A percentile compares a stretch with the other conserved stretches of the same genome.
These are phyloP conservation scores for Oryza punctata DNA, from an alignment of 176 grass and related monocot genomes.

Conservation along the genomic window DNA sequence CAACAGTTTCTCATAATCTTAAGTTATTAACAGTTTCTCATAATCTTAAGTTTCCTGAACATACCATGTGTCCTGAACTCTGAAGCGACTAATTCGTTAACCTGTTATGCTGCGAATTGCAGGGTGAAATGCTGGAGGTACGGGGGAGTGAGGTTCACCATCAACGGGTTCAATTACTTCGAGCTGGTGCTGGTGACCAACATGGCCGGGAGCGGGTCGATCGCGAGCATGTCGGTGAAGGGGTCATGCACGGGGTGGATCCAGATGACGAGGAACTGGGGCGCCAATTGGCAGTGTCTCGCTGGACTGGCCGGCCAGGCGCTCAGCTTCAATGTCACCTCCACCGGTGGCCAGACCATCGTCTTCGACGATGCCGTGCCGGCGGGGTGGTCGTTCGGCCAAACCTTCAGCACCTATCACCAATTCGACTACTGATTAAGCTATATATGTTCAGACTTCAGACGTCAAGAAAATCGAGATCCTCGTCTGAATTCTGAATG, in stretches of 20 bases:
- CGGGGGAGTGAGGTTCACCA: slow-evolving; percentile 45
- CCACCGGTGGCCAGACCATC: slow-evolving; percentile 42
- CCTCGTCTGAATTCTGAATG: no score
- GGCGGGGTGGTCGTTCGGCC: slow-evolving; percentile 51
- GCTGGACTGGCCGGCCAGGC: not conserved
- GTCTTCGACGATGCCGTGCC: slow-evolving; percentile 36
- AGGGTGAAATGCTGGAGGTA: slow-evolving; percentile 44
- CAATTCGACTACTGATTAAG: slow-evolving; percentile 45
- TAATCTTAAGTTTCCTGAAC: no score
- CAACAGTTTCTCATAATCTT: no score
- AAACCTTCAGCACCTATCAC: slow-evolving; percentile 36
- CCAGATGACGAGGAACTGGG: slow-evolving; percentile 52
- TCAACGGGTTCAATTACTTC: slow-evolving; percentile 48
- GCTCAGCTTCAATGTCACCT: slow-evolving; percentile 51
- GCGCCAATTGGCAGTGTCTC: slow-evolving; percentile 44
- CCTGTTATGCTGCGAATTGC: no score
- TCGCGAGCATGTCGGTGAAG: slow-evolving; percentile 31
- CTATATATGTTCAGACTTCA: not conserved
- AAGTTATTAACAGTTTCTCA: no score
- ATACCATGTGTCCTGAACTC: no score
- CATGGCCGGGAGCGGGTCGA: slow-evolving; percentile 38
- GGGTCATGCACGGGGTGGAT: slow-evolving; percentile 35
- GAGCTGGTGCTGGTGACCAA: slow-evolving; percentile 54
- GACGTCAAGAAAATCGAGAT: not conserved
- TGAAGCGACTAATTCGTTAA: no score